Base-by-base conservation (phyloP, 805 yeast species). In the Candida krabiensis region DNA sequence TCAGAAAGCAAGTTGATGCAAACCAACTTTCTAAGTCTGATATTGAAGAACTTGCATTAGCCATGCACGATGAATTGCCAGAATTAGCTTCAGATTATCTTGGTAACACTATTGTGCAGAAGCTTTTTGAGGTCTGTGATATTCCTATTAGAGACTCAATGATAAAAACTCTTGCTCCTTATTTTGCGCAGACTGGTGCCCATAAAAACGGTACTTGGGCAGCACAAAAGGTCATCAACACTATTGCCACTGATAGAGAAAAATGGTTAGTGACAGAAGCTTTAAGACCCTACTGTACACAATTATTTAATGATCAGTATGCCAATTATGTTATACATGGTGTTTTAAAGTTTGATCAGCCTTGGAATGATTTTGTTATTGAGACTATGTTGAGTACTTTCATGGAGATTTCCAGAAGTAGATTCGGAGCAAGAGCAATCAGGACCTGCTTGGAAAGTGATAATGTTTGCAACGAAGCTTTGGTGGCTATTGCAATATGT, bases 171-270 rank as follows among this genome's bases (percentile, higher is more conserved):
- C 77, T 95, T 28, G 69, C 83, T 4, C 95, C 90, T 19, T 86
- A 74, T 55, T 69, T 93, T 46, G 86, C 96, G 1, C 95, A 88
- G 51, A 83, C 91, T 71, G 93, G 97, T 52, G 83, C 88, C 39
- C 99, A 93, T 66, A 93, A 93, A 57, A 93, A 93, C 61, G 99
- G 99, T 45, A 93, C 99, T 4, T 93, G 99, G 99, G 98, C 97
- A 2, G 95, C 96, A 17, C 99, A 93, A 63, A 93, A 91, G 63
- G 83, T 93, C 62, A 89, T 93, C 50, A 84, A 80, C 48, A 80
- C 81, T 30, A 83, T 88, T 4, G 50, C 53, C 13, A 64, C 72
- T 46, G 79, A 72, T 30, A 72, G 77, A 33, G 86, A 80, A 52
- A 83, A 78, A 60, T 65, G 71, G 50, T 58, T 84, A 33, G 85